Evolutionary conservation across 441 rosid species (phyloP).

Genomic region (Brassica balearica): DNA sequence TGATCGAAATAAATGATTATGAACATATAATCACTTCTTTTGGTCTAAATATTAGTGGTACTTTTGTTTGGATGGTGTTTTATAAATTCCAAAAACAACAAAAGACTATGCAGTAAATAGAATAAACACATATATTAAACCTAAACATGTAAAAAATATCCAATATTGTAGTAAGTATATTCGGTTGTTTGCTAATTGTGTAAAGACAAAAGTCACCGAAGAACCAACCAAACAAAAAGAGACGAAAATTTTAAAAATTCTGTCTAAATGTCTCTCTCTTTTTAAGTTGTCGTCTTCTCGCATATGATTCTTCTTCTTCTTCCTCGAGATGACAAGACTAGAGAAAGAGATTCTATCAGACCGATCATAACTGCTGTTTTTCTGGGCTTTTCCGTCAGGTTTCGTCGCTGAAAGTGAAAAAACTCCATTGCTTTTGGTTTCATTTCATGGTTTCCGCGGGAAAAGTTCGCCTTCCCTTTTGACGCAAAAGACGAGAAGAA

Average conservation of each 20-base stretch:
- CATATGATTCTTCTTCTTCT: constrained; percentile 25
- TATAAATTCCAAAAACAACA: neutral
- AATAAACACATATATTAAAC: too few species aligned
- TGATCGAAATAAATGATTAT: neutral
- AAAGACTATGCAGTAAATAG: neutral
- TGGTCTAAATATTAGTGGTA: neutral
- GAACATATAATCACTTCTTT: neutral
- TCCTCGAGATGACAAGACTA: constrained; percentile 22
- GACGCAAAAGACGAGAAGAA: constrained; percentile 28
- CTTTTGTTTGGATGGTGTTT: neutral
- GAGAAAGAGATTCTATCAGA: constrained; percentile 28
- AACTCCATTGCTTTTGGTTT: constrained; percentile 13
- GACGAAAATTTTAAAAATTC: neutral
- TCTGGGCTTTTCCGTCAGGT: constrained; percentile 20
- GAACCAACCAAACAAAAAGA: neutral
- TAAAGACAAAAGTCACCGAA: constrained; percentile 38
- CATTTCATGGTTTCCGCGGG: constrained; percentile 57
- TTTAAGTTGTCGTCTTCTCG: constrained; percentile 58
- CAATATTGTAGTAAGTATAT: constrained; percentile 16
- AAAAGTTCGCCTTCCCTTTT: constrained; percentile 42
- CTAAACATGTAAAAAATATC: constrained; percentile 33
- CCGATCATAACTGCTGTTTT: constrained; percentile 22
- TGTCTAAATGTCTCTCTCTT: constrained; percentile 37
- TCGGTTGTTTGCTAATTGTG: constrained; percentile 27
- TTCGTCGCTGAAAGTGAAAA: constrained; percentile 28